Base-by-base conservation (phyloP, 371 early-diverging fungal genomes). In the Mortierella sp. region DNA sequence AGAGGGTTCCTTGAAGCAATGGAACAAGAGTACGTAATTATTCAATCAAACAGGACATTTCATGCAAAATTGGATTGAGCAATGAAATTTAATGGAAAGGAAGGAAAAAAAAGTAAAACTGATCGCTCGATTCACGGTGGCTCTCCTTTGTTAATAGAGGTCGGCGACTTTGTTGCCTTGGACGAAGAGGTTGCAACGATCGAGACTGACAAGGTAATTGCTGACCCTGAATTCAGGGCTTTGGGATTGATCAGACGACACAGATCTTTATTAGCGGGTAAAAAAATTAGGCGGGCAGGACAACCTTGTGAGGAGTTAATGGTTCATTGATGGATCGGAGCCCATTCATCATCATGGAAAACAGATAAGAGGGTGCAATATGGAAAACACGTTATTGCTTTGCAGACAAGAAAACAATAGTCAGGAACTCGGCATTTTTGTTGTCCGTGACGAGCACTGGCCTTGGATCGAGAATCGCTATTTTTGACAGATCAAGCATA, bases 111-210 rank as follows among this genome's bases (percentile, higher is more conserved):
- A 10, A 47, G 16, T 1, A 47, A 47, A 20, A 14, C 49, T 47
- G 5, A 47, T 1, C 14, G 14, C 5, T 47, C 14, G 20, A 47
- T 47, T 47, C 20, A 5, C 14, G 14, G 20, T 20, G 43, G 9
- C 14, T 40, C 20, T 30, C 39, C 37, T 18, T 40, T 52, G 64
- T n/a, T 45, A 70, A 67, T 83, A 97, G 97, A 95, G 90, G 94
- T 97, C 60, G 99, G 99, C 79, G 98, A 98, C 69, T 97, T 90
- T 84, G 96, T 99, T 66, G 88, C 90, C 69, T 91, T 95, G 74
- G 99, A 99, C 78, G 98, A 99, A 78, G 95, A 94, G 83, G 91
- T 98, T 35, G 98, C 97, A 49, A 95, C 97, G 37, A 97, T 99
- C 64, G 98, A 99, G 85, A 99, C 99, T 64, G 99, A 99, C 90